Percentiles rank a stretch among this genome's conserved stretches.
Evolutionary conservation across 257 asterid species (phyloP).

Genomic region (Striga asiatica): DNA sequence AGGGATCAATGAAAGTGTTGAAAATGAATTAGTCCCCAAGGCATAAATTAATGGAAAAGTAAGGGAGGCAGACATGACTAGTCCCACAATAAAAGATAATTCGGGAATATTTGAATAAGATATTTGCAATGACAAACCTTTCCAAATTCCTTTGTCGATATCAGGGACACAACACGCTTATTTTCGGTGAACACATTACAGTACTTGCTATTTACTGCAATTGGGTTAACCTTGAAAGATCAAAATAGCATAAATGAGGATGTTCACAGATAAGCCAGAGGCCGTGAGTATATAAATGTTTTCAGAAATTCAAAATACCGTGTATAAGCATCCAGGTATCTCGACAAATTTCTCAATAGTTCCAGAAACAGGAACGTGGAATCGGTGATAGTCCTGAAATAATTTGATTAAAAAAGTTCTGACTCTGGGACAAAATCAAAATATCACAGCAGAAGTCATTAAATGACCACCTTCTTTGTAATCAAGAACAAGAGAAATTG

Average conservation of each 20-base stretch:
- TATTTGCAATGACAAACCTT: slow-evolving; percentile 49
- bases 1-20: background rate
- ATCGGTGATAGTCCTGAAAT: slow-evolving; percentile 93
- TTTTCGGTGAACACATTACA: slow-evolving; percentile 98
- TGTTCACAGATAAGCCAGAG: slow-evolving; percentile 14
- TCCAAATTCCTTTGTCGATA: slow-evolving; percentile 82
- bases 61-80: background rate
- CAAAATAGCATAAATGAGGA: slow-evolving; percentile 19
- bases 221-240: slow-evolving; percentile 81
- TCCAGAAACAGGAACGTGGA: slow-evolving; percentile 94
- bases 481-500: slow-evolving; percentile 9
- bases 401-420: slow-evolving; percentile 5
- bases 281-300: slow-evolving; percentile 8
- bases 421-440: background rate
- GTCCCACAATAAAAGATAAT: too few species aligned
- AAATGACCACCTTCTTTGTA: background rate
- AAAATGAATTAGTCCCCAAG: background rate
- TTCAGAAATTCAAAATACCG: slow-evolving; percentile 37
- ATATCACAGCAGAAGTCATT: background rate
- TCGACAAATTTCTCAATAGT: slow-evolving; percentile 66
- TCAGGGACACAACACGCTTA: slow-evolving; percentile 68
- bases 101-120: slow-evolving; percentile 1
- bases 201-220: slow-evolving; percentile 98
- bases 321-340: slow-evolving; percentile 77
- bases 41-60: background rate